Base-by-base conservation (phyloP, 345 rosid species). In the Physaria fendleri region DNA sequence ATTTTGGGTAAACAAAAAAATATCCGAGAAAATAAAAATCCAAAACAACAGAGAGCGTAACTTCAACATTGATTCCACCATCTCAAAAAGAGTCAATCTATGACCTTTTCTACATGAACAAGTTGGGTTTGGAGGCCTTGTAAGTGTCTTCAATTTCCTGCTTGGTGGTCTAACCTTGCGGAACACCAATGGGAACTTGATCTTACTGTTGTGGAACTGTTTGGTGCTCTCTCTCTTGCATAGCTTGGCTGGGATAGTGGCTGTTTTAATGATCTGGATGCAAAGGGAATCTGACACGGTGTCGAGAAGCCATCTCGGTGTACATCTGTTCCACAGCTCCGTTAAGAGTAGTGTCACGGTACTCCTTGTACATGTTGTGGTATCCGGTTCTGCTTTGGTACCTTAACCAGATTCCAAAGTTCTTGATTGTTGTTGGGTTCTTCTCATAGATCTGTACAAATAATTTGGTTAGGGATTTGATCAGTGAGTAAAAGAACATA, bases 361-460 rank as follows among this genome's bases (percentile, higher is more conserved):
- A 79, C 9, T 81, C 85, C 79, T 84, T 81, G 72, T 84, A 81
- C 87, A 84, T 81, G 51, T 84, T 82, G 71, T 84, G 91, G 62
- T 84, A 84, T 3, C 87, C 82, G 0, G 85, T 81, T 21, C 83
- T 39, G 30, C 87, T 84, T 43, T 84, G 83, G 71, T 82, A 82
- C 21, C 83, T 75, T 41, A 84, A 61, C 91, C 91, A 82, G 37
- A 84, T 76, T 5, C 87, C 91, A 6, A 76, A 79, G 23, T 79
- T 82, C 64, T 81, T 78, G 48, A 84, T 79, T n/a, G 61, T 78
- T 6, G 85, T 79, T 1, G 90, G 90, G 54, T 76, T 79, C 71
- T 81, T 79, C 81, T 84, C 83, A 74, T 64, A 79, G 14, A 84
- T 81, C 85, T 84, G n/a, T n/a, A 13, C 38, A 44, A 35, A 44